Evolutionary conservation across 106 monocot species (phyloP).

Genomic region (Dioscorea alata): DNA sequence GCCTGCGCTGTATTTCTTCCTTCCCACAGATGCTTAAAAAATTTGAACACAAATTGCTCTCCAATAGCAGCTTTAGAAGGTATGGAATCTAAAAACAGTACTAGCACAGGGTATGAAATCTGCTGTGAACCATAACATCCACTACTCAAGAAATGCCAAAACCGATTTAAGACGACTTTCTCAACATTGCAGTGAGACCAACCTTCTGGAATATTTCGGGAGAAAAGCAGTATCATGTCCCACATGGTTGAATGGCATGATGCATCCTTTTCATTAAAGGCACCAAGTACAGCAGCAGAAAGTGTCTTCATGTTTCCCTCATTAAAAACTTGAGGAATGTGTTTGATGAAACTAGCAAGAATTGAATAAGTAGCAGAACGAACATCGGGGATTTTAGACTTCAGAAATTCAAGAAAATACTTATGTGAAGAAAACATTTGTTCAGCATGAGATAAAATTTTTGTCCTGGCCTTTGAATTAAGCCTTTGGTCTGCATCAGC

Average conservation of each 20-base stretch:
- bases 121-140: conserved; percentile 84
- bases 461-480: conserved; percentile 40
- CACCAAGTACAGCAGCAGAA: conserved; percentile 64
- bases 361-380: conserved; percentile 80
- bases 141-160: conserved; percentile 74
- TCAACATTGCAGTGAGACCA: conserved; percentile 59
- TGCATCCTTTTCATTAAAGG: conserved; percentile 80
- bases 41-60: conserved; percentile 56
- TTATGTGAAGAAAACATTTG: conserved; percentile 54
- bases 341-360: conserved; percentile 60
- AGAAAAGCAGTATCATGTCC: conserved; percentile 83
- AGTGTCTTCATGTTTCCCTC: conserved; percentile 55
- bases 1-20: conserved; percentile 54
- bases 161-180: conserved; percentile 39
- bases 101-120: conserved; percentile 68
- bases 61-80: conserved; percentile 42
- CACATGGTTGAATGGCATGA: conserved; percentile 96
- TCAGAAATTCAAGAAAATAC: conserved; percentile 70
- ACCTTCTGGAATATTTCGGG: conserved; percentile 55
- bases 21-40: conserved; percentile 77
- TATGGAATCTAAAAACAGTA: conserved; percentile 59
- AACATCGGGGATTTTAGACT: conserved; percentile 58
- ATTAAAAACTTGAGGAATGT: conserved; percentile 55
- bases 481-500: conserved; percentile 26
- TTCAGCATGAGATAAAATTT: conserved; percentile 50